Percentiles rank a stretch among this genome's conserved stretches.
These are phyloP conservation scores for Sextonia rubra DNA, from an alignment of 164 flowering plant species.

Conservation along the genomic window DNA sequence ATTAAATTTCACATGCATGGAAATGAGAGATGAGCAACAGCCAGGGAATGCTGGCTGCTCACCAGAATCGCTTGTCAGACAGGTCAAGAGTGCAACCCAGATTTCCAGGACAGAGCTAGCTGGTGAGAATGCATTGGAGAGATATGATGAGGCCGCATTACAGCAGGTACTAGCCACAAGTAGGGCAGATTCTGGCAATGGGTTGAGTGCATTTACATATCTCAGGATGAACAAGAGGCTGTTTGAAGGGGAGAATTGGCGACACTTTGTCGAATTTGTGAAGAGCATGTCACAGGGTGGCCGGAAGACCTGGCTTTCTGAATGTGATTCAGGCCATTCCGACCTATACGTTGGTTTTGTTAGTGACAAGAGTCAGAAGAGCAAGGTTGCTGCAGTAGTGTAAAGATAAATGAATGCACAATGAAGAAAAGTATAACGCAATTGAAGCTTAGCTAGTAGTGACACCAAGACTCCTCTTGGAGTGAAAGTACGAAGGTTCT, in stretches of 20 bases:
- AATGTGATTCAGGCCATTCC: slow-evolving; percentile 40
- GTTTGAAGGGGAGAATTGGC: slow-evolving; percentile 83
- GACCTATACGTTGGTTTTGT: slow-evolving; percentile 62
- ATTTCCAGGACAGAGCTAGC: slow-evolving; percentile 61
- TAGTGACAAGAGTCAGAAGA: slow-evolving; percentile 19
- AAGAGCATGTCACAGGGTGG: slow-evolving; percentile 77
- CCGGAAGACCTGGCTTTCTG: slow-evolving; percentile 36
- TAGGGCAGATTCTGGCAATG: slow-evolving; percentile 66
- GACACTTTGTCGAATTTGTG: slow-evolving; percentile 65
- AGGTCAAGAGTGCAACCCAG: slow-evolving; percentile 68
- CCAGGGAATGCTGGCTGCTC: slow-evolving; percentile 71
- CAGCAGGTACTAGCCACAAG: slow-evolving; percentile 69
- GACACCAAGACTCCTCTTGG: too few species aligned
- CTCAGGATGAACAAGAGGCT: slow-evolving; percentile 75
- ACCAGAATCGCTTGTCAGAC: slow-evolving; percentile 76
- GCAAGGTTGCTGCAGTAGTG: slow-evolving; percentile 35
- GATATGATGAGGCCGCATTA: slow-evolving; percentile 67
- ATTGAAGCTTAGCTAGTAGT: too few species aligned
- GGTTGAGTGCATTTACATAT: slow-evolving; percentile 75
- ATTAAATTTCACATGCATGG: slow-evolving; percentile 95
- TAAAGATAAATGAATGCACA: slow-evolving; percentile 12
- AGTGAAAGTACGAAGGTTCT: too few species aligned
- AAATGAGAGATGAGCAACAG: slow-evolving; percentile 82
- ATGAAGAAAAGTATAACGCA: neutral
- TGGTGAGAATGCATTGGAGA: slow-evolving; percentile 90